These are phyloP conservation scores for Lasiodiplodia theobromae DNA, from an alignment of 2,329 filamentous ascomycete genomes.

Conservation along the genomic window DNA sequence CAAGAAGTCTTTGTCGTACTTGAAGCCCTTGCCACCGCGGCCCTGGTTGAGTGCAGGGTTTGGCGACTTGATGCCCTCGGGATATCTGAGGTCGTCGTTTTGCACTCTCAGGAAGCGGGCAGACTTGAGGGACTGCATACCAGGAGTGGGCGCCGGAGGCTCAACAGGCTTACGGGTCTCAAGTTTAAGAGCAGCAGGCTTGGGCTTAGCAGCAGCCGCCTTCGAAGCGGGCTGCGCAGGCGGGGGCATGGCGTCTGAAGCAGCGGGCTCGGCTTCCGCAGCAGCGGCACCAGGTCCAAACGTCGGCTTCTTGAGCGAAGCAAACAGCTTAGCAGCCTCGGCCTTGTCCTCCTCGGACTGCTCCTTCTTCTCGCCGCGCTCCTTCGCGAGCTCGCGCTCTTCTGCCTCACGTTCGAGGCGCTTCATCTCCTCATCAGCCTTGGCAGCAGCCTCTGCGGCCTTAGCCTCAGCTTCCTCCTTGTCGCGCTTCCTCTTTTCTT, in stretches of 20 bases:
- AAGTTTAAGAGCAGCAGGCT: conserved; percentile 89
- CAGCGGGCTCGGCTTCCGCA: conserved; percentile 43
- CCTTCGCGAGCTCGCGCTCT: conserved; percentile 53
- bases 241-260: conserved; percentile 52
- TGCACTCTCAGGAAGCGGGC: conserved; percentile 86
- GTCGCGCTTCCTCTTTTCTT: conserved; percentile 74
- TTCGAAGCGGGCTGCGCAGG: conserved; percentile 57
- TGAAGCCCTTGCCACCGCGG: conserved; percentile 78
- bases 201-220: conserved; percentile 70
- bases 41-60: conserved; percentile 90
- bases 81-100: conserved; percentile 77
- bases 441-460: conserved; percentile 38
- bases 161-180: conserved; percentile 87
- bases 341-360: conserved; percentile 52
- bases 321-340: conserved; percentile 52
- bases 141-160: conserved; percentile 89
- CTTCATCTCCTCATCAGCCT: conserved; percentile 62
- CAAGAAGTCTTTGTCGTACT: conserved; percentile 94
- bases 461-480: conserved; percentile 62
- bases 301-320: conserved; percentile 57
- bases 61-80: conserved; percentile 81
- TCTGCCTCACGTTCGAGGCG: conserved; percentile 58
- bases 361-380: conserved; percentile 40
- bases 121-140: conserved; percentile 90
- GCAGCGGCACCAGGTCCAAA: conserved; percentile 54